Percentiles rank a stretch among this genome's conserved stretches.
phyloP scores from a whole-genome alignment of 805 yeast species.

The Ogataea allantospora region DNA sequence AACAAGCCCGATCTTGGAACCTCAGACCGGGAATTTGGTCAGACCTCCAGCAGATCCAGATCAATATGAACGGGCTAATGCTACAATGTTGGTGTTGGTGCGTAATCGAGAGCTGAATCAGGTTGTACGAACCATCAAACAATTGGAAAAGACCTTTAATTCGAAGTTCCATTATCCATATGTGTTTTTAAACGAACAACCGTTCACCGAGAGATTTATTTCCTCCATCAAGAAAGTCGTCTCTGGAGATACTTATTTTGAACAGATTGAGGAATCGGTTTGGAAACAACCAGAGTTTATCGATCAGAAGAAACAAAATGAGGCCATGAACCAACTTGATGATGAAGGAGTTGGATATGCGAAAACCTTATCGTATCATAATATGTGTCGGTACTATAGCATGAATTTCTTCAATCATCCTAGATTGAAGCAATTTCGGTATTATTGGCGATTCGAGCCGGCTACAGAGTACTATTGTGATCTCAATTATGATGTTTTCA shows the following conservation, averaged over 20 bases:
- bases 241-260: slow-evolving; percentile 47
- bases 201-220: slow-evolving; percentile 60
- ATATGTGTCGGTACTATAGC: slow-evolving; percentile 82
- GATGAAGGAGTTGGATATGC: slow-evolving; percentile 56
- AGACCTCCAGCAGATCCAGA: slow-evolving; percentile 26
- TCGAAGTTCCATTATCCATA: slow-evolving; percentile 74
- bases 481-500: slow-evolving; percentile 74
- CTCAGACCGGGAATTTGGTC: slow-evolving; percentile 40
- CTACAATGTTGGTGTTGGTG: slow-evolving; percentile 73
- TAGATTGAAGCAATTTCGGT: slow-evolving; percentile 56
- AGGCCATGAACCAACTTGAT: slow-evolving; percentile 37
- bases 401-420: slow-evolving; percentile 64
- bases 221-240: slow-evolving; percentile 38
- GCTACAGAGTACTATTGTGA: slow-evolving; percentile 64
- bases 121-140: slow-evolving; percentile 52
- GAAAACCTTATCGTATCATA: slow-evolving; percentile 61
- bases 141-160: slow-evolving; percentile 66
- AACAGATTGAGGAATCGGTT: slow-evolving; percentile 44
- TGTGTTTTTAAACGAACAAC: slow-evolving; percentile 71
- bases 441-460: slow-evolving; percentile 85
- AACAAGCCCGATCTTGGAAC: slow-evolving; percentile 42
- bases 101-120: slow-evolving; percentile 57
- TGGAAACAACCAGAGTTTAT: slow-evolving; percentile 51
- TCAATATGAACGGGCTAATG: slow-evolving; percentile 53
- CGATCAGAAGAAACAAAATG: slow-evolving; percentile 35